phyloP scores from a whole-genome alignment of 2,329 filamentous ascomycete species.

The Daldinia sp. region DNA sequence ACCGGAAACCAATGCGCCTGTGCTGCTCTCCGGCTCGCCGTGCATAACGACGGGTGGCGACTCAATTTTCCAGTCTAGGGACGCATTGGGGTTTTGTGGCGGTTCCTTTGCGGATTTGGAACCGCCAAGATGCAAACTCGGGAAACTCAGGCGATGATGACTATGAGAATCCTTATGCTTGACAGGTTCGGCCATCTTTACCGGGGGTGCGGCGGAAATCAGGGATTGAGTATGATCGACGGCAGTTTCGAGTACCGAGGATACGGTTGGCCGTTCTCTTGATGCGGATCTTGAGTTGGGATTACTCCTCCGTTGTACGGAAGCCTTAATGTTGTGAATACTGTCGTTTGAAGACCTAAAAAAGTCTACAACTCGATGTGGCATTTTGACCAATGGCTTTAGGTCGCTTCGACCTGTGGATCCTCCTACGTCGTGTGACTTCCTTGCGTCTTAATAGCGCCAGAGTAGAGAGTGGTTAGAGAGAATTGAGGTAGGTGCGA shows the following conservation, averaged over 20 bases:
- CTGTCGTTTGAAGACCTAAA: slow-evolving; percentile 68
- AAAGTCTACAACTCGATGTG: slow-evolving; percentile 69
- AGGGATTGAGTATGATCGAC: slow-evolving; percentile 47
- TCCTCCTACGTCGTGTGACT: slow-evolving; percentile 33
- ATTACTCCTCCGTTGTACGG: slow-evolving; percentile 50
- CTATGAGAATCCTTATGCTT: slow-evolving; percentile 56
- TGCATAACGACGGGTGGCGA: slow-evolving; percentile 89
- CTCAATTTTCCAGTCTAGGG: slow-evolving; percentile 75
- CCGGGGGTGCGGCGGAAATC: slow-evolving; percentile 39
- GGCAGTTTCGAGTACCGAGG: slow-evolving; percentile 54
- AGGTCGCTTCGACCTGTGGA: slow-evolving; percentile 33
- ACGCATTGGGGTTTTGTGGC: slow-evolving; percentile 56
- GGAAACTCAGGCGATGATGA: slow-evolving; percentile 54
- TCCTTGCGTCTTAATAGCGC: slow-evolving; percentile 6
- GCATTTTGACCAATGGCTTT: slow-evolving; percentile 58
- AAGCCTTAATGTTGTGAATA: slow-evolving; percentile 63
- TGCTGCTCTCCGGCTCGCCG: slow-evolving; percentile 78
- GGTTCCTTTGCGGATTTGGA: slow-evolving; percentile 56
- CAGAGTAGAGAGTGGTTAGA: not conserved
- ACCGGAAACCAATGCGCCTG: slow-evolving; percentile 86
- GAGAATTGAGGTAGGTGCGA: slow-evolving; percentile 14
- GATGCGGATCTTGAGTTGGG: slow-evolving; percentile 48
- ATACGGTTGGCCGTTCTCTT: slow-evolving; percentile 53
- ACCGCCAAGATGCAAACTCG: slow-evolving; percentile 58
- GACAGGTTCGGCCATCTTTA: slow-evolving; percentile 55